A percentile compares a stretch with the other conserved stretches of the same genome.
phyloP scores from a whole-genome alignment of 1,284 basidiomycete genomes.

The Rhodofomes roseus region DNA sequence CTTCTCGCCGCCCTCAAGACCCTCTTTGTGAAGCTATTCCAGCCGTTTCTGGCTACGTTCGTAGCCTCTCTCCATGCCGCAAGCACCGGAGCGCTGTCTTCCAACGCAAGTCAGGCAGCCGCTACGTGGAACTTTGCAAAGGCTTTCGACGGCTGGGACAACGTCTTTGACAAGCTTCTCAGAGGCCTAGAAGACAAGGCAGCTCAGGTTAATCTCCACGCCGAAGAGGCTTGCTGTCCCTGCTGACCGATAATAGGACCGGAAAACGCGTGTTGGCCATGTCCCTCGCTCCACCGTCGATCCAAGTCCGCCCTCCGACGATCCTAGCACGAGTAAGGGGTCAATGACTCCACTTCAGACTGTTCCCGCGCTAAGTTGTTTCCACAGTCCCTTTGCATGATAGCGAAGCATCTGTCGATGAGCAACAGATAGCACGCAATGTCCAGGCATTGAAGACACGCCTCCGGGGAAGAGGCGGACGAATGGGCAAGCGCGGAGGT shows the following conservation, averaged over 20 bases:
- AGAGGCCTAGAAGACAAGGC: conserved; percentile 75
- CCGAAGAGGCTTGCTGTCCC: not conserved
- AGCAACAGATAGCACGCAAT: conserved; percentile 89
- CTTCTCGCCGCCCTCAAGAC: conserved; percentile 78
- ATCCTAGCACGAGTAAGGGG: conserved; percentile 49
- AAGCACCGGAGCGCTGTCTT: conserved; percentile 38
- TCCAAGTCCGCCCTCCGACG: conserved; percentile 56
- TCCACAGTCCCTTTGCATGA: conserved; percentile 54
- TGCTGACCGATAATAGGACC: conserved; percentile 45
- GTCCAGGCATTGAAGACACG: conserved; percentile 88
- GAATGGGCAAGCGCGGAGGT: conserved; percentile 48
- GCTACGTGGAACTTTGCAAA: conserved; percentile 65
- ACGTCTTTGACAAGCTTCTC: conserved; percentile 74
- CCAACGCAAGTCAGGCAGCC: conserved; percentile 34
- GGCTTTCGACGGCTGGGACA: conserved; percentile 81
- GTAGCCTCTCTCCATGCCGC: conserved; percentile 75
- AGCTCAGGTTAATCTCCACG: conserved; percentile 46
- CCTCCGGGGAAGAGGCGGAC: conserved; percentile 65
- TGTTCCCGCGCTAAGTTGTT: not conserved
- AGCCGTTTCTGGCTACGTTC: conserved; percentile 78
- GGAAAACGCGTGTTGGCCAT: conserved; percentile 57
- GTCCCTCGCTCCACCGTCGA: conserved; percentile 35
- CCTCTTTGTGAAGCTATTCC: conserved; percentile 83
- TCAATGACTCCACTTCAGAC: not conserved
- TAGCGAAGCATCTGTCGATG: conserved; percentile 62